A percentile compares a stretch with the other conserved stretches of the same genome.
phyloP scores from a whole-genome alignment of 108 stramenopile species.

The Poteriospumella lacustris region DNA sequence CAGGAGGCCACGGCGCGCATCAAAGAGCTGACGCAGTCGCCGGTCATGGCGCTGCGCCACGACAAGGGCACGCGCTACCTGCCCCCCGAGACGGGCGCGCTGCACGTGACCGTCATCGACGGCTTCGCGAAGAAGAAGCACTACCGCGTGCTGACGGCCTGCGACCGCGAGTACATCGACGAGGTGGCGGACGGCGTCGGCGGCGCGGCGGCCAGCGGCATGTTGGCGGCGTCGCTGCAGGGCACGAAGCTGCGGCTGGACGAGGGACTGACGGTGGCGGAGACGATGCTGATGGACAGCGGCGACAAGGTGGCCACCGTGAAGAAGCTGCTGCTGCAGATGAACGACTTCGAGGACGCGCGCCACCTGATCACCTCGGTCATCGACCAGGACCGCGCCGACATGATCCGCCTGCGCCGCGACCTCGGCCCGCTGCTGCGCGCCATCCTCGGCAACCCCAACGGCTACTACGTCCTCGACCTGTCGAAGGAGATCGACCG shows the following conservation, averaged over 20 bases:
- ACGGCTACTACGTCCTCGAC: constrained; percentile 1
- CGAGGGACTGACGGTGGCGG: not conserved
- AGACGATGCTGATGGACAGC: not conserved
- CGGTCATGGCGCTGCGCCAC: not conserved
- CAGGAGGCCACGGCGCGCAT: not conserved
- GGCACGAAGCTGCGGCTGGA: not conserved
- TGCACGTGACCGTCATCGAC: not conserved
- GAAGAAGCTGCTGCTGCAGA: not conserved
- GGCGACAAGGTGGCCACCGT: not conserved
- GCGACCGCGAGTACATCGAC: not conserved
- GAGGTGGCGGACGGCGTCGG: not conserved
- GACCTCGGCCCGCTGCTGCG: not conserved
- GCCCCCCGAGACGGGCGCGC: not conserved
- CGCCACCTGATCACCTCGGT: not conserved
- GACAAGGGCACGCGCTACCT: not conserved
- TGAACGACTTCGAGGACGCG: not conserved
- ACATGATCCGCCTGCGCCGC: not conserved
- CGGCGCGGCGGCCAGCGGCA: not conserved
- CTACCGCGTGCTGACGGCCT: not conserved
- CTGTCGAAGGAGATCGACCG: not conserved
- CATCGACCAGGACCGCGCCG: not conserved
- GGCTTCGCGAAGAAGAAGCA: not conserved
- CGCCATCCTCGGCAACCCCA: not conserved
- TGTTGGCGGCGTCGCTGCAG: not conserved
- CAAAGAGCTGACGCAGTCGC: not conserved